Conservation (phyloP, 495 filamentous ascomycete genomes). For the Neurospora sp. region DNA sequence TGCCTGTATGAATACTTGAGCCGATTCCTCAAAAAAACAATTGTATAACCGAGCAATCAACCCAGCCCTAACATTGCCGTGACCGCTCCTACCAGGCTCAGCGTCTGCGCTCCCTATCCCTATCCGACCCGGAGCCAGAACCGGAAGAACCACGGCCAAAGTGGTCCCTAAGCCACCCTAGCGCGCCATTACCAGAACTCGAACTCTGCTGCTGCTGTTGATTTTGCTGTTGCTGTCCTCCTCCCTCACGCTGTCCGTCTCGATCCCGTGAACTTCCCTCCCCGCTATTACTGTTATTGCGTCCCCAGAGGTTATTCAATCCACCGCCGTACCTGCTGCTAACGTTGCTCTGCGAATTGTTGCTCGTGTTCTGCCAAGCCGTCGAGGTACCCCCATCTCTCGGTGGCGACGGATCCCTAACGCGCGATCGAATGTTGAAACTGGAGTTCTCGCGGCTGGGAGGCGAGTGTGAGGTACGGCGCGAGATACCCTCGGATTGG, state of each 20-base stretch:
- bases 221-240: not conserved
- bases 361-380: not conserved
- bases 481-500: not conserved
- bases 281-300: not conserved
- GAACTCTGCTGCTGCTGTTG: not conserved
- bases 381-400: not conserved
- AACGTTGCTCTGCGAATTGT: not conserved
- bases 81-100: not conserved
- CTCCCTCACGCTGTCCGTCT: not conserved
- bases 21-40: not conserved
- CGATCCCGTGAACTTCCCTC: not conserved
- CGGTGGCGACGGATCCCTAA: constrained; percentile 7
- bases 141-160: constrained; percentile 8
- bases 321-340: not conserved
- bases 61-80: not conserved
- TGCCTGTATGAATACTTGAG: not conserved
- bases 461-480: constrained; percentile 11
- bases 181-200: constrained; percentile 1
- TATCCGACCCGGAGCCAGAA: constrained; percentile 1
- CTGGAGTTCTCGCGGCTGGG: not conserved
- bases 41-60: not conserved
- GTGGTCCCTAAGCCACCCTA: constrained; percentile 18
- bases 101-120: constrained; percentile 6
- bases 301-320: not conserved
- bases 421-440: not conserved